A percentile compares a stretch with the other conserved stretches of the same genome.
Conservation (phyloP, 352 stramenopile species). For the Pythium periplocum region DNA sequence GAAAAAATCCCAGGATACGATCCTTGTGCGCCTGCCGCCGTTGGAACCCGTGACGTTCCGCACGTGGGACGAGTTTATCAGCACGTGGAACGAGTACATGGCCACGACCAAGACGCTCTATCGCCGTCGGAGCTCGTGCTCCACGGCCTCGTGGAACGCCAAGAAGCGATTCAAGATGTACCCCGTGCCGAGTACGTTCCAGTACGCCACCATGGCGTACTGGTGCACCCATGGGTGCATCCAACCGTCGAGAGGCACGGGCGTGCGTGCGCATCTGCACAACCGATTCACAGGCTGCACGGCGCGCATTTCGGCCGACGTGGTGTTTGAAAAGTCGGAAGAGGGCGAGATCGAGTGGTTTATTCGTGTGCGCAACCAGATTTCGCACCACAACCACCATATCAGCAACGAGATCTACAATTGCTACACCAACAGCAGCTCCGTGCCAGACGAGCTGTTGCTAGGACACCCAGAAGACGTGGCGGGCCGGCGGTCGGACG, state of each 20-base stretch:
- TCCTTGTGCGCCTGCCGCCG: slow-evolving; percentile 36
- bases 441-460: slow-evolving; percentile 63
- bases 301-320: slow-evolving; percentile 65
- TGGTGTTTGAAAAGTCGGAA: slow-evolving; percentile 57
- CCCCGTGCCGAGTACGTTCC: slow-evolving; percentile 61
- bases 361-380: slow-evolving; percentile 76
- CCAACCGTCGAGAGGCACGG: slow-evolving; percentile 61
- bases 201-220: slow-evolving; percentile 81
- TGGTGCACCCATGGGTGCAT: slow-evolving; percentile 83
- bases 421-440: slow-evolving; percentile 79
- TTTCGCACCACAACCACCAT: slow-evolving; percentile 69
- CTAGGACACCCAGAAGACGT: slow-evolving; percentile 17
- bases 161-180: slow-evolving; percentile 74
- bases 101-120: slow-evolving; percentile 70
- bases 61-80: slow-evolving; percentile 63
- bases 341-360: slow-evolving; percentile 51
- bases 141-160: slow-evolving; percentile 66
- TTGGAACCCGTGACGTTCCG: slow-evolving; percentile 53
- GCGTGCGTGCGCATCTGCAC: slow-evolving; percentile 69
- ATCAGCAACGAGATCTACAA: slow-evolving; percentile 77
- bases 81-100: slow-evolving; percentile 66
- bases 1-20: slow-evolving; percentile 38
- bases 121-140: slow-evolving; percentile 63
- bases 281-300: slow-evolving; percentile 77
- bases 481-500: too few species aligned